Evolutionary conservation across 2,329 filamentous ascomycete species (phyloP), one percentile per base, ranked within the genome.

Genomic region (Hysterium pulicare): DNA sequence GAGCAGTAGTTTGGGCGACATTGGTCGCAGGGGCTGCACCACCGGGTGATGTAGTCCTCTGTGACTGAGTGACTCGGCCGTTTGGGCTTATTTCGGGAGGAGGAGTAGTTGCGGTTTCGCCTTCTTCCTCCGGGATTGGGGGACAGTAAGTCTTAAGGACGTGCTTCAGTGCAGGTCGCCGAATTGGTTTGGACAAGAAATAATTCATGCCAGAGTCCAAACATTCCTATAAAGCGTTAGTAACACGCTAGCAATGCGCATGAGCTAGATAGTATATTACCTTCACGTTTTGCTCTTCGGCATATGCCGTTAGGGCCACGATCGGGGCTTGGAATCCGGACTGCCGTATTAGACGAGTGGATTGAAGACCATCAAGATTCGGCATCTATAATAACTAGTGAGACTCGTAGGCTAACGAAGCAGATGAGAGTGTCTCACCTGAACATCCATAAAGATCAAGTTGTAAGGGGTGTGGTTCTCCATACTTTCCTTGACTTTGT

Each of bases 381-480:
- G 90, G 90, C 90, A 96, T 96, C 68, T 87, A 59, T 3, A 51
- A 33, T 51, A 43, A 21, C 31, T 20, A 13, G 24, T 17, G 23
- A 21, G 10, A 32, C 7, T 6, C 6, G 15, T 16, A n/a, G 2
- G 5, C n/a, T 20, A n/a, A 11, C 19, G 8, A 13, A 33, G 5
- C 24, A 9, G 22, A 16, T 17, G 20, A 17, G 16, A 26, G 10
- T 10, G 6, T 65, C 19, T n/a, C 28, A 38, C 66, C 55, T 81
- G 88, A 6, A 95, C 85, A 57, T 96, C 90, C 90, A 95, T 96
- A 60, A 95, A 93, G 49, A 96, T 91, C 20, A 96, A 75, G 53
- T 95, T 88, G 61, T 91, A 95, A 2, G 78, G 78, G 41, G 78
- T 75, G 40, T 83, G 78, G 21, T 77, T 78, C 38, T 83, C 81